Conservation (phyloP, 2,329 filamentous ascomycete species). For the Cercospora sp. region DNA sequence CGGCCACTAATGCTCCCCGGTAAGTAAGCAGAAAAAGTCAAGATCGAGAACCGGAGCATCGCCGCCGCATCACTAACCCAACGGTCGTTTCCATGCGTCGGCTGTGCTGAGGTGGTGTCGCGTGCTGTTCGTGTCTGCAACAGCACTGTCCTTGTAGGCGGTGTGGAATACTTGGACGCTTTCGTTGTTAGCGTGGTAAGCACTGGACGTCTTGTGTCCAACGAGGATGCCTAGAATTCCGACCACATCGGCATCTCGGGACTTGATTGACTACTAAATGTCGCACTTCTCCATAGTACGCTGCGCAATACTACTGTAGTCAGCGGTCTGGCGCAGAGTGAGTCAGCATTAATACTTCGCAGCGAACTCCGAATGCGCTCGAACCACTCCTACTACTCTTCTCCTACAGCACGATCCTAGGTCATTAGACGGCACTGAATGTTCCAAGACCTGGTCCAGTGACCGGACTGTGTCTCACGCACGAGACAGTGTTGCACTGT, state of each 20-base stretch:
- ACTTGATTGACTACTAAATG: neutral
- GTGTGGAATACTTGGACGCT: neutral
- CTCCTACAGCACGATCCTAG: neutral
- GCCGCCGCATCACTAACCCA: neutral
- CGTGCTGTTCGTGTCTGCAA: neutral
- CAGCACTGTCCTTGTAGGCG: neutral
- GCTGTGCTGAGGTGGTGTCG: neutral
- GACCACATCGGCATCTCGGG: neutral
- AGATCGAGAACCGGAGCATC: neutral
- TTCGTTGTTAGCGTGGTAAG: neutral
- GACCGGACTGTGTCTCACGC: neutral
- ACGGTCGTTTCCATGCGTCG: neutral
- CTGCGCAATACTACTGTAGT: neutral
- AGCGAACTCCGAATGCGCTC: neutral
- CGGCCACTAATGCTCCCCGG: neutral
- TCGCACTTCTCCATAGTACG: neutral
- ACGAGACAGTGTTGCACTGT: neutral
- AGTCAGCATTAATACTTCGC: neutral
- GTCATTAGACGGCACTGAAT: too few relatives aligned
- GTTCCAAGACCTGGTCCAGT: neutral
- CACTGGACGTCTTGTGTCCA: neutral
- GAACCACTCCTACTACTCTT: neutral
- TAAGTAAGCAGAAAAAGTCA: neutral
- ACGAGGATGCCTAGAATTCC: neutral
- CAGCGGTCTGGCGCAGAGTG: neutral